Evolutionary conservation across 139 green algal genomes (phyloP), one percentile per base, ranked within the genome.

Genomic region (Eudorina sp.): DNA sequence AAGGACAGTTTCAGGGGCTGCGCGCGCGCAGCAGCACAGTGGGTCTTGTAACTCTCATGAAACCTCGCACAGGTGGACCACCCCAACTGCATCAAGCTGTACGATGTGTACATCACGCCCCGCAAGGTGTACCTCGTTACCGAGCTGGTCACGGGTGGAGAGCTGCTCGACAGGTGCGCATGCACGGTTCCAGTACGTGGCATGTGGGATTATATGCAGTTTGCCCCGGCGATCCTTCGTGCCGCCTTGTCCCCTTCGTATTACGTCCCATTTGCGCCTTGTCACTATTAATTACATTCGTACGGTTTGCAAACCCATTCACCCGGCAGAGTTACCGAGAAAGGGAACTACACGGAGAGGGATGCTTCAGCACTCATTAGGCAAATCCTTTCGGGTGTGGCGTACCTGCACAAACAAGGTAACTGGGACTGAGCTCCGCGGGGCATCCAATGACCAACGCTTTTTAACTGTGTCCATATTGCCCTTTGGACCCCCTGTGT

Each of bases 41-140:
- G 7, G 3, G 21, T 62, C n/a, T 14, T 38, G 66, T 23, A 3
- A 4, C 29, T 23, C 36, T 38, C 21, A 73, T 73, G 34, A 73
- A 66, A n/a, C 51, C 18, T 43, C 58, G 21, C 45, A 13, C 91
- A 96, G 93, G 93, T 96, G 8, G 92, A 95, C 69, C 95, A 97
- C 83, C 93, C 92, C 8, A 95, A 96, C 90, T 97, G 95, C 85
- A 97, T 97, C 70, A 93, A 93, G 80, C 86, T 97, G 31, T 95
- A 93, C 84, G 93, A 94, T 34, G 94, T 97, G n/a, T 97, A 95
- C 86, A 94, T 96, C 25, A 96, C 94, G 0, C 90, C 90, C 2
- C 89, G 93, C 43, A 96, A 96, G 72, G 95, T 97, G 36, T 97
- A 96, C 91, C 91, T 97, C 21, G 93, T 97, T 31, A 97, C 95